Base-by-base conservation (phyloP, 257 asterid species). In the Paraleonurus japonicus region DNA sequence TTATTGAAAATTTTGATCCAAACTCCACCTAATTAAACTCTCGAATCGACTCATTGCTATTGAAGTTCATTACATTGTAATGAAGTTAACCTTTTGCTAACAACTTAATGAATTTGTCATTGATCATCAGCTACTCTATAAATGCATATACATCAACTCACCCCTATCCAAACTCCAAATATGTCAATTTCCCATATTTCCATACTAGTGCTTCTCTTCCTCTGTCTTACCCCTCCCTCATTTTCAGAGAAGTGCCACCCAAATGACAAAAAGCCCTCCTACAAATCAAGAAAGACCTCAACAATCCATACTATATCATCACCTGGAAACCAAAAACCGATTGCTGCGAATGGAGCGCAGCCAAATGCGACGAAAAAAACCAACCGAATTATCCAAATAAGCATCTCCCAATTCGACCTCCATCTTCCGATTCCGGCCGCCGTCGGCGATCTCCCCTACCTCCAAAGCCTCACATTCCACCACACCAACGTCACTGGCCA, bases 261-360 rank as follows among this genome's bases (percentile, higher is more conserved):
- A 28, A 66, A 83, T 10, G 96, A 89, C 84, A 85, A 89, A 74
- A 77, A 15, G 92, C 64, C 48, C 88, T 89, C 10, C 67, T 89
- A 85, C 19, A 81, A 83, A 73, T 81, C 95, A 87, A 84, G 75
- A 48, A 79, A 27, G 85, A 73, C 60, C 70, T 87, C 10, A 74
- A 78, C 75, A 82, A 80, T 16, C 90, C 92, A 30, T 81, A 82
- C 73, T 81, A 55, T 6, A 37, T 9, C 24, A 4, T 1, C 12
- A 8, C 96, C 0, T 87, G 92, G 89, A 47, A 78, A 16, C 83
- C 92, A 1, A 41, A 81, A 1, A 33, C 70, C 41, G 92, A 87
- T 13, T 89, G 96, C 65, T 89, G 96, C 54, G 30, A 71, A 0
- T 85, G 96, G 95, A 54, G 72, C 15, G 63, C n/a, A 0, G 73